phyloP scores from a whole-genome alignment of 768 basidiomycete genomes.

The Rhizopogon rudus region DNA sequence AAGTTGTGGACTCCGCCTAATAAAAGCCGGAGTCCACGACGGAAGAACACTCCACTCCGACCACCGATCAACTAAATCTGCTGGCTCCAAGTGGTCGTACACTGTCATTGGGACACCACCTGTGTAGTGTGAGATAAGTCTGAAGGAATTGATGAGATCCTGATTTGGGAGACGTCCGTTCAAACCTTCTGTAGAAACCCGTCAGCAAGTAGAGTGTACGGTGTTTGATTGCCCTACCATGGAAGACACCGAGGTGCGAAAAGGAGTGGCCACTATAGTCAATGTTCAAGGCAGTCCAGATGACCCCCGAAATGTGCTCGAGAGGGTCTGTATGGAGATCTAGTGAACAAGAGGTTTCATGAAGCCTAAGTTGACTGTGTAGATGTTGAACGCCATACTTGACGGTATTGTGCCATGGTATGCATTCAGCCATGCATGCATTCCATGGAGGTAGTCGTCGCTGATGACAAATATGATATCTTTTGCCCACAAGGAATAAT shows the following conservation, averaged over 20 bases:
- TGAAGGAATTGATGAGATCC: conserved; percentile 84
- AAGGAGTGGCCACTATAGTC: conserved; percentile 98
- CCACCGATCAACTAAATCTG: conserved; percentile 31
- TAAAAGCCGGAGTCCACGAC: conserved; percentile 40
- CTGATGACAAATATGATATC: conserved; percentile 88
- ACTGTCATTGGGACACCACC: conserved; percentile 74
- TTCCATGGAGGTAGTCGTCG: conserved; percentile 85
- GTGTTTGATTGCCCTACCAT: conserved; percentile 48
- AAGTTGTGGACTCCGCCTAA: conserved; percentile 40
- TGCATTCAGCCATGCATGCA: conserved; percentile 85
- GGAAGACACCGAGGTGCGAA: conserved; percentile 92
- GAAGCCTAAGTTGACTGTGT: not conserved
- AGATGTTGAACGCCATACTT: conserved; percentile 40
- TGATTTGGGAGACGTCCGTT: conserved; percentile 96
- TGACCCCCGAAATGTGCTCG: conserved; percentile 70
- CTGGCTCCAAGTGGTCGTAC: conserved; percentile 68
- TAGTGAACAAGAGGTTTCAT: conserved; percentile 21
- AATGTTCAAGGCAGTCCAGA: conserved; percentile 93
- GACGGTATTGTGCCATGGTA: conserved; percentile 71
- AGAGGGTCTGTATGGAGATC: conserved; percentile 66
- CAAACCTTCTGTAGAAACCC: conserved; percentile 67
- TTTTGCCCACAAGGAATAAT: conserved; percentile 90
- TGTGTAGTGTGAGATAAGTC: conserved; percentile 64
- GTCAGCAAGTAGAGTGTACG: not conserved
- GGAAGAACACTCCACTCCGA: conserved; percentile 28